Conservation (phyloP, 2,329 filamentous ascomycete species). For the Xylariaceae sp. region DNA sequence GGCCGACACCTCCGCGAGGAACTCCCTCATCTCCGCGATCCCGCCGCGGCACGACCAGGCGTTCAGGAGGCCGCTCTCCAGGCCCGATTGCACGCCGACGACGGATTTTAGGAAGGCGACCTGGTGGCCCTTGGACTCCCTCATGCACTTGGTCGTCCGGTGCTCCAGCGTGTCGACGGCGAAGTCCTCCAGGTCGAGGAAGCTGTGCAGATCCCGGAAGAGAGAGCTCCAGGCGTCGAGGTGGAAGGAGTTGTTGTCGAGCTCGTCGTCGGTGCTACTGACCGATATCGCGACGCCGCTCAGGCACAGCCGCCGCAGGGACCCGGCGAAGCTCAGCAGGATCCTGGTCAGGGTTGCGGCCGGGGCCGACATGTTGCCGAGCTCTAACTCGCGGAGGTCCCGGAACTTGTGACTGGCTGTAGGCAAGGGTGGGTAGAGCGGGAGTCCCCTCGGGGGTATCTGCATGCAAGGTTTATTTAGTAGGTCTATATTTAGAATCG, state of each 20-base stretch:
- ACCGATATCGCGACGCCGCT: slow-evolving; percentile 20
- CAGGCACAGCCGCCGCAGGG: slow-evolving; percentile 22
- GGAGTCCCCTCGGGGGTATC: background rate
- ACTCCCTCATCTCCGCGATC: slow-evolving; percentile 13
- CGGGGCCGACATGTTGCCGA: slow-evolving; percentile 27
- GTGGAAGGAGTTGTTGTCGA: slow-evolving; percentile 22
- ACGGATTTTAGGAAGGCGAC: slow-evolving; percentile 26
- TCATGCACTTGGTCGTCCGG: slow-evolving; percentile 19
- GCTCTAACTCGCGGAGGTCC: slow-evolving; percentile 19
- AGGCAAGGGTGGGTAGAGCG: background rate
- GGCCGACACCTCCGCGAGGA: slow-evolving; percentile 23
- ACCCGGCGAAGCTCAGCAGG: slow-evolving; percentile 15
- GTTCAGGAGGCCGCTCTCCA: slow-evolving; percentile 16
- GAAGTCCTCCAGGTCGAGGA: slow-evolving; percentile 17
- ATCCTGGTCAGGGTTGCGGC: slow-evolving; percentile 13
- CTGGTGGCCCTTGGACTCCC: slow-evolving; percentile 20
- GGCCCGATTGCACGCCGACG: slow-evolving; percentile 21
- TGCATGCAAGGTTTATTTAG: background rate
- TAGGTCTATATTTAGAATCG: no score
- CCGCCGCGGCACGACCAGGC: slow-evolving; percentile 22
- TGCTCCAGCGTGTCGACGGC: slow-evolving; percentile 20
- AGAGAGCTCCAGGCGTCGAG: slow-evolving; percentile 29
- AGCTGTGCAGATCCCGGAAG: slow-evolving; percentile 19
- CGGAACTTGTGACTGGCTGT: slow-evolving; percentile 12
- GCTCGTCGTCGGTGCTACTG: slow-evolving; percentile 19